phyloP scores from a whole-genome alignment of 2,329 filamentous ascomycete species.

The Claviceps maximensis region DNA sequence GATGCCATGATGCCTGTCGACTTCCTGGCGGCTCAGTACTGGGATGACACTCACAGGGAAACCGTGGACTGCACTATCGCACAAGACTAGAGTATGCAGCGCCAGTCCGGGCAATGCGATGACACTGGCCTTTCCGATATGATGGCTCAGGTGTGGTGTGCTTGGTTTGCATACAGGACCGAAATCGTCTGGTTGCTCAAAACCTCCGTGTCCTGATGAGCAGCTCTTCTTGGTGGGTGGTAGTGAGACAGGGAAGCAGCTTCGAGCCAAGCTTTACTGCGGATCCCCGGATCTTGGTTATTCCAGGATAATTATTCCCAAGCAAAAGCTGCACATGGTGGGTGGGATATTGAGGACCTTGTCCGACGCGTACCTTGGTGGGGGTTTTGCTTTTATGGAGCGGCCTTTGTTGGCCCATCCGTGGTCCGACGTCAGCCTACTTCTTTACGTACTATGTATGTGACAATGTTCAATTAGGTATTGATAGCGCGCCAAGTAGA shows the following conservation, averaged over 20 bases:
- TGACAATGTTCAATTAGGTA: too few species aligned
- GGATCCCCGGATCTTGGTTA: slow-evolving; percentile 12
- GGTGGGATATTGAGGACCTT: background rate
- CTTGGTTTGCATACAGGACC: background rate
- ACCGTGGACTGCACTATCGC: background rate
- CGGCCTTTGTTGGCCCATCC: background rate
- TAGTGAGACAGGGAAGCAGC: background rate
- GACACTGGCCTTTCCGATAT: background rate
- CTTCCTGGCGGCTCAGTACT: background rate
- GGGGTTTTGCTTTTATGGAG: background rate
- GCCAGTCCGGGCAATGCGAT: background rate
- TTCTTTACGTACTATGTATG: background rate
- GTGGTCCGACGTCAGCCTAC: background rate
- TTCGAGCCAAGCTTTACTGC: slow-evolving; percentile 4
- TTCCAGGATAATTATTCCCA: slow-evolving; percentile 3
- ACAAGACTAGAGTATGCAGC: background rate
- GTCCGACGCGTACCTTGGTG: background rate
- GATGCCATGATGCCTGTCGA: background rate
- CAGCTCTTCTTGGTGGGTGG: background rate
- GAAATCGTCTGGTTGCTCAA: background rate
- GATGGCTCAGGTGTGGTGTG: background rate
- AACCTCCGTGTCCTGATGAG: background rate
- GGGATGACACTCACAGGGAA: background rate
- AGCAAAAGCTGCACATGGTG: background rate
- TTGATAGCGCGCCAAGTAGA: background rate